Evolutionary conservation across 306 rosid species (phyloP).

Genomic region (Cicer chorassanicum): DNA sequence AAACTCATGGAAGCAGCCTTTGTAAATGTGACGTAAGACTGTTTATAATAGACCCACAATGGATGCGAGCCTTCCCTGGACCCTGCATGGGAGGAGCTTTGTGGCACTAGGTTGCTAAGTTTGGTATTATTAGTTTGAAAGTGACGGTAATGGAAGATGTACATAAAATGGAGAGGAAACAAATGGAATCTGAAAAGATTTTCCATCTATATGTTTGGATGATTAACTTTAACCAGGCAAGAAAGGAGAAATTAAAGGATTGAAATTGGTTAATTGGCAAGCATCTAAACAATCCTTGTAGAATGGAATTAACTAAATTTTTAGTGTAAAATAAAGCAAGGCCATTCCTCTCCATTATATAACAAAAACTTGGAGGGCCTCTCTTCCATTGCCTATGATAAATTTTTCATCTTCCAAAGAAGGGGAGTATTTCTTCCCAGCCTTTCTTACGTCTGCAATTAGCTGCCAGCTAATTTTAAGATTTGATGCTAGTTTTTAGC

Average conservation of each 20-base stretch:
- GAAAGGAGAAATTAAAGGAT: neutral
- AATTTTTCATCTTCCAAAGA: neutral
- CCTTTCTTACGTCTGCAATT: conserved; percentile 3
- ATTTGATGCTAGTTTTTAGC: conserved; percentile 33
- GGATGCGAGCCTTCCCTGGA: neutral
- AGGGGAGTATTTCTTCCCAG: neutral
- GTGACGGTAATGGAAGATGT: neutral
- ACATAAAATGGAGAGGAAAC: conserved; percentile 11
- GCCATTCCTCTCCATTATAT: neutral
- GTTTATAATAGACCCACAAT: neutral
- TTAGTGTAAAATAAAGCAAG: conserved; percentile 12
- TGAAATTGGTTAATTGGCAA: neutral
- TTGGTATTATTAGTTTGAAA: conserved; percentile 10
- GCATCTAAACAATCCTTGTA: conserved; percentile 2
- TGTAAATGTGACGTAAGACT: neutral
- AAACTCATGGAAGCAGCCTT: neutral
- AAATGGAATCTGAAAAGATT: conserved; percentile 10
- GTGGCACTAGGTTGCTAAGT: neutral
- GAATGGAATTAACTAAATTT: neutral
- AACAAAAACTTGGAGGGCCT: neutral
- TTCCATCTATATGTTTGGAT: conserved; percentile 12
- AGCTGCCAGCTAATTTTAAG: conserved; percentile 37
- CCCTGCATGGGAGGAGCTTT: neutral
- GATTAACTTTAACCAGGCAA: conserved; percentile 1
- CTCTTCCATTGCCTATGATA: conserved; percentile 3